phyloP scores from a whole-genome alignment of 139 green algal species.

The Chlorella sp. region DNA sequence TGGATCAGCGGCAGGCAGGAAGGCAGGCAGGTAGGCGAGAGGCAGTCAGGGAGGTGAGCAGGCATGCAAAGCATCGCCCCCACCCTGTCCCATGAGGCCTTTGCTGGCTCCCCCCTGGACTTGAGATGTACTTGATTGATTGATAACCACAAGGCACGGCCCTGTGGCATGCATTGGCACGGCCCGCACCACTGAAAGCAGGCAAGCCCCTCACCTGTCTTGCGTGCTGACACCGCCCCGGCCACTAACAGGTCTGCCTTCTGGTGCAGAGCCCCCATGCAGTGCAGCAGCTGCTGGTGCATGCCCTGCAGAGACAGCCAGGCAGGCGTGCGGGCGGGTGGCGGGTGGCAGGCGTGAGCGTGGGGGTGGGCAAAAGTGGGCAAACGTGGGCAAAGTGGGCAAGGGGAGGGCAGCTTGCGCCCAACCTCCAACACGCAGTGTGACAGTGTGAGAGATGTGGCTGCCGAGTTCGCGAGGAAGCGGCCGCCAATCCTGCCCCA shows the following conservation, averaged over 20 bases:
- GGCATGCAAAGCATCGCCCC: not conserved
- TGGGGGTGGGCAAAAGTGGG: no score
- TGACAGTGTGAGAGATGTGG: no score
- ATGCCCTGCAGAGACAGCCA: constrained; percentile 28
- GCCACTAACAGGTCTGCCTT: constrained; percentile 41
- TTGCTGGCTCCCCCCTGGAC: no score
- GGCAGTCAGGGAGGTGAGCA: not conserved
- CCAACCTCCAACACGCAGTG: no score
- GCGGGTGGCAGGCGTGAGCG: not conserved
- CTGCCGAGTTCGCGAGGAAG: no score
- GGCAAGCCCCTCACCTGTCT: constrained; percentile 40
- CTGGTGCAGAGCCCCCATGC: constrained; percentile 20
- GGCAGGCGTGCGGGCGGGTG: not conserved
- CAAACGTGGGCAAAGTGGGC: no score
- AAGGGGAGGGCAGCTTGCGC: not conserved
- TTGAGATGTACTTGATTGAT: no score
- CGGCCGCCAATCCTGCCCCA: no score
- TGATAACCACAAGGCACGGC: no score
- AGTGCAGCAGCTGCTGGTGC: constrained; percentile 49
- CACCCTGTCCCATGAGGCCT: no score
- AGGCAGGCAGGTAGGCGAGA: not conserved
- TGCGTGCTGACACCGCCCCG: constrained; percentile 55
- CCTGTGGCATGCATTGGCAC: no score
- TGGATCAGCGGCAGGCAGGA: not conserved
- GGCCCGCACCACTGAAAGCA: not conserved